Evolutionary conservation across 2,329 filamentous ascomycete species (phyloP).

Genomic region (Blastomyces emzantsi): DNA sequence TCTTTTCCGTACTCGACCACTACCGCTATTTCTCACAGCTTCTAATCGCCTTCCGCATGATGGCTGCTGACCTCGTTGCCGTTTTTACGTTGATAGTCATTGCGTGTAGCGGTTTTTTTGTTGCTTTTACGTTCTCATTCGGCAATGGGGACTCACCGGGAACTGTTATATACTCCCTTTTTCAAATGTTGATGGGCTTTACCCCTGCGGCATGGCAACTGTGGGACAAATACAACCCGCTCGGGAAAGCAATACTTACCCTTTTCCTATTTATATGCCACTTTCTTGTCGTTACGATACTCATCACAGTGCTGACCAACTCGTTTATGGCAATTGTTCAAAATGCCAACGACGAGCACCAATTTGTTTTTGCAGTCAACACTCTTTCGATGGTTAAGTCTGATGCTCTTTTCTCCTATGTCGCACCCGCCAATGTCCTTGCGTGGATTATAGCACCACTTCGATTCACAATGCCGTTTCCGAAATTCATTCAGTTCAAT

Average conservation of each 20-base stretch:
- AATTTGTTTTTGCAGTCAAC: constrained; percentile 90
- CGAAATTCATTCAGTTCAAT: constrained; percentile 75
- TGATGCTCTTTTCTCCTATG: constrained; percentile 89
- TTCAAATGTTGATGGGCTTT: constrained; percentile 93
- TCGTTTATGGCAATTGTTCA: constrained; percentile 93
- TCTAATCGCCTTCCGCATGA: constrained; percentile 85
- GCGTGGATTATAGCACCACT: constrained; percentile 82
- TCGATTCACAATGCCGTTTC: constrained; percentile 69
- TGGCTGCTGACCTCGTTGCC: constrained; percentile 82
- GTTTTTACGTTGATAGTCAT: constrained; percentile 78
- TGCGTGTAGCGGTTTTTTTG: constrained; percentile 87
- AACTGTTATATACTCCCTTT: constrained; percentile 79
- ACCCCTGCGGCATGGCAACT: constrained; percentile 89
- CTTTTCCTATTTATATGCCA: constrained; percentile 91
- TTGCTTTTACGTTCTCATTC: constrained; percentile 81
- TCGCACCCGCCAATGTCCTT: constrained; percentile 83
- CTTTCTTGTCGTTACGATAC: constrained; percentile 85
- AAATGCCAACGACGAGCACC: constrained; percentile 86
- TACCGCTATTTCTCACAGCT: constrained; percentile 95
- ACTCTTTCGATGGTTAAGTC: constrained; percentile 98
- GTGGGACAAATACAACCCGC: constrained; percentile 70
- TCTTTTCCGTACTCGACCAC: constrained; percentile 89
- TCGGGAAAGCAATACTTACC: constrained; percentile 67
- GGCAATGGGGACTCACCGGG: constrained; percentile 58
- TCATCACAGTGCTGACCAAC: constrained; percentile 93